These are phyloP conservation scores for Syncephalastrum racemosum DNA, from an alignment of 371 early-diverging fungal genomes.

Conservation along the genomic window DNA sequence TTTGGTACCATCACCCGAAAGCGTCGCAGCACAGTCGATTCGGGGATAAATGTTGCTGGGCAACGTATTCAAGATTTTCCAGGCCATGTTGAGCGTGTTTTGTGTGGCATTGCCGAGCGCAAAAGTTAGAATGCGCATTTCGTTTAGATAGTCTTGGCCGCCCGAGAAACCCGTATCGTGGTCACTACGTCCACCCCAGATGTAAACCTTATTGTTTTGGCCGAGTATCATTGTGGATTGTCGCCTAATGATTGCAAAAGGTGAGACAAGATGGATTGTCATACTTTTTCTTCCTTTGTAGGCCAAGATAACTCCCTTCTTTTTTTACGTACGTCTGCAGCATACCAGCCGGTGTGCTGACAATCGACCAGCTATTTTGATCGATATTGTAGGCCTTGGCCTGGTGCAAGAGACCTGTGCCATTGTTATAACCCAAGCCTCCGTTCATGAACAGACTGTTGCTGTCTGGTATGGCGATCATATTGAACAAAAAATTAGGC, in stretches of 20 bases:
- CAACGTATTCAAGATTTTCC: too few species aligned
- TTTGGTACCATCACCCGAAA: slow-evolving; percentile 3
- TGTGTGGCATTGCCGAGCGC: too few species aligned
- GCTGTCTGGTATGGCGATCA: slow-evolving; percentile 4
- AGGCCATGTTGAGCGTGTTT: too few species aligned
- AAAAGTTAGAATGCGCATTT: too few species aligned
- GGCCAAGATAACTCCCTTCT: too few species aligned
- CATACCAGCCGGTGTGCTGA: neutral
- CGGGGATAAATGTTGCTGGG: neutral
- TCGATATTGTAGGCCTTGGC: slow-evolving; percentile 1
- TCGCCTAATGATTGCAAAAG: neutral
- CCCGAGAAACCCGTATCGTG: too few species aligned
- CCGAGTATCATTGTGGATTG: slow-evolving; percentile 7
- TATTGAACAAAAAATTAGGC: slow-evolving; percentile 8
- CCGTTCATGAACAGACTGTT: slow-evolving; percentile 7
- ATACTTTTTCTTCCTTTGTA: too few species aligned
- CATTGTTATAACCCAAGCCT: slow-evolving; percentile 9
- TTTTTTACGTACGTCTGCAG: slow-evolving; percentile 6
- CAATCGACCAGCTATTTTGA: neutral
- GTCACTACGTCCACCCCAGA: slow-evolving; percentile 6
- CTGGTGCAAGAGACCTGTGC: slow-evolving; percentile 2
- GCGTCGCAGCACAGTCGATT: slow-evolving; percentile 1
- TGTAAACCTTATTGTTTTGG: neutral
- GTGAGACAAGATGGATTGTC: too few species aligned
- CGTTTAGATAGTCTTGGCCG: too few species aligned